Evolutionary conservation across 352 stramenopile species (phyloP), one percentile per base, ranked within the genome.

Genomic region (Pythium grandisporangium): DNA sequence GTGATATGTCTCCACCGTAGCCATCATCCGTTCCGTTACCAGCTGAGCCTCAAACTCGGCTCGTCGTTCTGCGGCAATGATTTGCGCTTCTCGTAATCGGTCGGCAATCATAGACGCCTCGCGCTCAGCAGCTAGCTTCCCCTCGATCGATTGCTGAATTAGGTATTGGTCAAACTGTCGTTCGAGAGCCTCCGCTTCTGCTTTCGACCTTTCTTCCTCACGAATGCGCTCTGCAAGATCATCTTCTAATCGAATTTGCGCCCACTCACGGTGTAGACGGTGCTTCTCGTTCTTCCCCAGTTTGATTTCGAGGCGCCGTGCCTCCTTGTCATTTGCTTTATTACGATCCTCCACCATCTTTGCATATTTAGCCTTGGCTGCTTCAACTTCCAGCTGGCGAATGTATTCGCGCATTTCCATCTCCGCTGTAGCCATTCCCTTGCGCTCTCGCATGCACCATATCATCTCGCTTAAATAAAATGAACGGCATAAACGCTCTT

Each of bases 201-300:
- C 56, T 19, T 62, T 17, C 1, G 73, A 52, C 3, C 73, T 38
- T 26, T 78, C 65, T 13, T 63, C 44, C 27, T 86, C 72, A 16
- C 74, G 70, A 11, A 88, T 47, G 21, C 84, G 63, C 42, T 65
- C 69, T 0, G 71, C 59, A 3, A 86, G 45, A 6, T 72, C 71
- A 21, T 90, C 77, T 51, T 90, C 77, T 1, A 56, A 17, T 32
- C 78, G 73, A 22, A 86, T 81, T 11, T 73, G 59, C 0, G 62
- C 49, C 74, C 77, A 90, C 42, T 90, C 77, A 3, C 71, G 65
- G 37, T 86, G 60, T 2, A 90, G 40, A 4, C 74, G 65, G 40
- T 88, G 74, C 39, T 87, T 72, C 24, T 90, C 77, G 17, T 84
- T 81, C 50, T 90, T 90, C 13, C 74, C 71, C 3, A 68, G 43